phyloP scores from a whole-genome alignment of 495 filamentous ascomycete genomes.

The Penicillium psychrofluorescens region DNA sequence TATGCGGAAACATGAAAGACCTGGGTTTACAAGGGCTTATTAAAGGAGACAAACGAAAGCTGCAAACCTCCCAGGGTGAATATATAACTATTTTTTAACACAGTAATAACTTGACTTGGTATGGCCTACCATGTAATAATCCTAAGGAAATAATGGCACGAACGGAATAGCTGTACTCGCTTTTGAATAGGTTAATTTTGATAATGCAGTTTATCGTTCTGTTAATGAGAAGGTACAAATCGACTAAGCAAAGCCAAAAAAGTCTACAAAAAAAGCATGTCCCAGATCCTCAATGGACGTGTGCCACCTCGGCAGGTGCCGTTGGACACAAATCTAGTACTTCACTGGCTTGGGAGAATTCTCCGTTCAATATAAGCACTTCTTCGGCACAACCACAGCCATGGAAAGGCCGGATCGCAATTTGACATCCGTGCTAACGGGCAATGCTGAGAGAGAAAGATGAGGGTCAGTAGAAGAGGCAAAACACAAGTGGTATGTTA shows the following conservation, averaged over 20 bases:
- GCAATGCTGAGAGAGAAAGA: not conserved
- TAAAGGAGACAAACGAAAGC: too few species aligned
- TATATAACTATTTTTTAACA: too few species aligned
- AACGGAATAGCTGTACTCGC: too few species aligned
- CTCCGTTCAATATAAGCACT: slow-evolving; percentile 53
- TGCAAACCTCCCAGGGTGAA: too few species aligned
- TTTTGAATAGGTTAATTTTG: too few species aligned
- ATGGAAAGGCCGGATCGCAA: slow-evolving; percentile 81
- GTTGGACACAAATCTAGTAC: slow-evolving; percentile 45
- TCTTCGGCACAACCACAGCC: slow-evolving; percentile 92
- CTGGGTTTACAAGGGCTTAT: too few species aligned
- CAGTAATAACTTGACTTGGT: too few species aligned
- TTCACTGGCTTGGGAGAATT: slow-evolving; percentile 28
- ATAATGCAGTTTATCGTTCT: too few species aligned
- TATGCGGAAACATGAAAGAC: too few species aligned
- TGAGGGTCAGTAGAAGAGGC: not conserved
- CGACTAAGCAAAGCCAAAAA: not conserved
- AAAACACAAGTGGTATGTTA: slow-evolving; percentile 18
- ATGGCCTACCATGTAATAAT: too few species aligned
- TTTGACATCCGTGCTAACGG: slow-evolving; percentile 94
- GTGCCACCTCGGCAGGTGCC: slow-evolving; percentile 31
- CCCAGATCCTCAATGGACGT: slow-evolving; percentile 46
- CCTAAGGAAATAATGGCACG: too few species aligned
- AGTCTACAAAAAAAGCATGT: slow-evolving; percentile 18
- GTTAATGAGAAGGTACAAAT: too few species aligned